Evolutionary conservation across 2,329 filamentous ascomycete species (phyloP).

Genomic region (Eurotiales sp.): DNA sequence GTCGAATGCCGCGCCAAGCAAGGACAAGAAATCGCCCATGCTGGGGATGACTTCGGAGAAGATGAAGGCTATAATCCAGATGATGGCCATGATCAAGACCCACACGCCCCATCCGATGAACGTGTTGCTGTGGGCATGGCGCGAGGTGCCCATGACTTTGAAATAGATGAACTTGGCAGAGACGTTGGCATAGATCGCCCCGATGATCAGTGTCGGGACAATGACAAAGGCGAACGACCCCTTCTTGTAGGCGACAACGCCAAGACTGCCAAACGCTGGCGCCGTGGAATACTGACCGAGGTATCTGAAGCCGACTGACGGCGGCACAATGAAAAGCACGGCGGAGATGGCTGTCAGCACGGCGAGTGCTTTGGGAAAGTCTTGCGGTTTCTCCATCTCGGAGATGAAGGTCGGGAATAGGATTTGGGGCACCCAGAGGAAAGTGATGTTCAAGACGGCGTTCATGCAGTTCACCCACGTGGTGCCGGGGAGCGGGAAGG

Average conservation of each 20-base stretch:
- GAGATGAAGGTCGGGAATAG: conserved; percentile 52
- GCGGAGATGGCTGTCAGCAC: conserved; percentile 43
- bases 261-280: conserved; percentile 48
- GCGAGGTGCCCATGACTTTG: conserved; percentile 41
- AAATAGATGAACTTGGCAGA: conserved; percentile 47
- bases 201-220: conserved; percentile 48
- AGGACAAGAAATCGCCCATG: conserved; percentile 50
- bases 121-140: conserved; percentile 47
- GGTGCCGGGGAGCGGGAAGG: conserved; percentile 45
- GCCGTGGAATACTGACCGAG: conserved; percentile 50
- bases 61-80: conserved; percentile 45
- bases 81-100: conserved; percentile 38
- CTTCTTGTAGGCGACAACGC: conserved; percentile 45
- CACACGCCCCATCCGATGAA: conserved; percentile 47
- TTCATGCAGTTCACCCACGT: conserved; percentile 49
- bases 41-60: conserved; percentile 48
- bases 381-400: conserved; percentile 49
- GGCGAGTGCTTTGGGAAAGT: conserved; percentile 50
- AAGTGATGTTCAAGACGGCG: conserved; percentile 49
- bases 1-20: conserved; percentile 48
- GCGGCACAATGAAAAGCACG: conserved; percentile 50
- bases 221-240: conserved; percentile 50
- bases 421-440: conserved; percentile 51
- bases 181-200: conserved; percentile 50
- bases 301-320: conserved; percentile 48